These are phyloP conservation scores for Gentiana straminea DNA, from an alignment of 257 asterid genomes.

Conservation along the genomic window DNA sequence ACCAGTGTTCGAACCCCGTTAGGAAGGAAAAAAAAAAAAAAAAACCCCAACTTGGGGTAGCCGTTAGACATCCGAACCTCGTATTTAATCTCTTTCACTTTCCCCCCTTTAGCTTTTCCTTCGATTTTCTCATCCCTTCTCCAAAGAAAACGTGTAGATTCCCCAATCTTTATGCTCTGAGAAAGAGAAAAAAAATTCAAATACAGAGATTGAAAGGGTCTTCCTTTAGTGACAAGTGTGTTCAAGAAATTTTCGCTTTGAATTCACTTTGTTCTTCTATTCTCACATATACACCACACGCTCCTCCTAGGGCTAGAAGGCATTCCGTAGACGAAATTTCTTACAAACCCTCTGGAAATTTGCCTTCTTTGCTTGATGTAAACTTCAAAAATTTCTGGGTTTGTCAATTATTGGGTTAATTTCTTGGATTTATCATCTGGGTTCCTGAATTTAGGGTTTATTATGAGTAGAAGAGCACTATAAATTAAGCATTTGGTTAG, in stretches of 20 bases:
- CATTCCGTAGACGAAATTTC: background rate
- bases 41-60: slow-evolving; percentile 12
- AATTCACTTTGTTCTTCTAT: background rate
- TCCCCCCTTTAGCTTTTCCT: slow-evolving; percentile 7
- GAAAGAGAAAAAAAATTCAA: background rate
- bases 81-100: slow-evolving; percentile 1
- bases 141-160: background rate
- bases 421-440: background rate
- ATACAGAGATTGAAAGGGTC: background rate
- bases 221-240: slow-evolving; percentile 16
- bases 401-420: background rate
- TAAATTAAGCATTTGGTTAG: background rate
- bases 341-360: background rate
- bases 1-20: too few relatives aligned
- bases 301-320: too few relatives aligned
- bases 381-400: background rate
- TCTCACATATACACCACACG: background rate
- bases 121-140: slow-evolving; percentile 2
- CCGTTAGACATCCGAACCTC: slow-evolving; percentile 31
- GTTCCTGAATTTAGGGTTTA: slow-evolving; percentile 1
- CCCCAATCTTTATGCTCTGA: background rate
- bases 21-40: too few relatives aligned
- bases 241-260: slow-evolving; percentile 10
- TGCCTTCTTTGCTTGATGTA: background rate
- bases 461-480: background rate